Base-by-base conservation (phyloP, 139 green algal species). In the Coelastrella sp. region DNA sequence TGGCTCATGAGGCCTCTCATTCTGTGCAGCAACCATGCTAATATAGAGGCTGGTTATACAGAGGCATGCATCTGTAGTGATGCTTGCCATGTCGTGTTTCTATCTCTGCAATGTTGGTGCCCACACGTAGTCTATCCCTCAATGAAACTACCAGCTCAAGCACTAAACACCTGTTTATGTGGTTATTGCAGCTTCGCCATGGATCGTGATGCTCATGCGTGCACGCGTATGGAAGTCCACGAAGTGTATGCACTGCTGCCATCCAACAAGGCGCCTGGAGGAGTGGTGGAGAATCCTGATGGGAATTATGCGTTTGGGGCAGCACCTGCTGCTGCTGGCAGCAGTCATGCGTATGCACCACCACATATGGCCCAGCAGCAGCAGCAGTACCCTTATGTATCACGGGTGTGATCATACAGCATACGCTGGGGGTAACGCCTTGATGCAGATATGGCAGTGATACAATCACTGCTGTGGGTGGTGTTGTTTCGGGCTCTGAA, bases 271-370 rank as follows among this genome's bases (percentile, higher is more conserved):
- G 78, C 64, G 4, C 85, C 85, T 3, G 47, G 64, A 6, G 87
- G 61, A 7, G 54, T 91, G 19, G 78, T 91, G 64, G 87, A 91
- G 87, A 80, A 91, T n/a, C 87, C 87, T 22, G 87, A 86, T 58
- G 87, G 64, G 13, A 71, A 57, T 54, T 91, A 81, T 60, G 87
- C 87, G 3, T 91, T 86, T 65, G 86, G 47, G 20, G 74, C 23
- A 17, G 61, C 82, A 23, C 61, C 68, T 75, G 68, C 68, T 75
- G 74, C 74, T 80, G 74, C 8, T 80, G 74, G 74, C 23, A 58
- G 74, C 14, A 19, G 74, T 80, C 68, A 76, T 76, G 68, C 68
- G 17, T 76, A 76, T 76, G 68, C 68, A 6, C 68, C 68, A 6
- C 68, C 68, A 32, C 68, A 75, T 5, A 20, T 75, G 13, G 14